Conservation (phyloP, 2,329 filamentous ascomycete species). For the Monosporascus sp. region DNA sequence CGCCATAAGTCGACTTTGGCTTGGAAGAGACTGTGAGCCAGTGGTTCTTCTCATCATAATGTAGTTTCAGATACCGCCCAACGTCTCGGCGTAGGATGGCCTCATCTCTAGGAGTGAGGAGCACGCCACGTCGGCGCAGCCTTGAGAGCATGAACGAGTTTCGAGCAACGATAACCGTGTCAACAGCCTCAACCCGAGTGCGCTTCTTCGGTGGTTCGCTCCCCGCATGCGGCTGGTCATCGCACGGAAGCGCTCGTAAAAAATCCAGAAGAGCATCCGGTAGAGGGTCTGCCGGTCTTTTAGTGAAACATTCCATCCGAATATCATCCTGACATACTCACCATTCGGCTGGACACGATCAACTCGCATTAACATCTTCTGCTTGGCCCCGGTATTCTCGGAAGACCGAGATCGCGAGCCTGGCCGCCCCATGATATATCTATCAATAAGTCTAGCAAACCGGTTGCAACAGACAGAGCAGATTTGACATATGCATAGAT, state of each 20-base stretch:
- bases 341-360: not conserved
- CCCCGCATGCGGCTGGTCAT: not conserved
- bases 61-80: slow-evolving; percentile 10
- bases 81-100: slow-evolving; percentile 8
- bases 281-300: not conserved
- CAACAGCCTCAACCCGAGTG: slow-evolving; percentile 9
- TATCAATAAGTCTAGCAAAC: too few species aligned
- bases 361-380: not conserved
- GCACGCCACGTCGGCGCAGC: slow-evolving; percentile 1
- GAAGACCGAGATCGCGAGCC: not conserved
- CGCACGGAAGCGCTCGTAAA: not conserved
- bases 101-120: not conserved
- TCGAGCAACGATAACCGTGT: slow-evolving; percentile 16
- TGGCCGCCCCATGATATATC: not conserved
- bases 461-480: not conserved
- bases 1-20: slow-evolving; percentile 1
- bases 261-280: slow-evolving; percentile 3
- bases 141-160: slow-evolving; percentile 13
- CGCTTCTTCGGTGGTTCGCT: slow-evolving; percentile 17
- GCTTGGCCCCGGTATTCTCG: not conserved
- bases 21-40: slow-evolving; percentile 9
- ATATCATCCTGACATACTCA: not conserved
- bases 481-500: not conserved
- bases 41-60: slow-evolving; percentile 1
- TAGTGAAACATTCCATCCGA: not conserved